Evolutionary conservation across 768 basidiomycete species (phyloP), one percentile per base, ranked within the genome.

Genomic region (Pleurotus tuber-regium): DNA sequence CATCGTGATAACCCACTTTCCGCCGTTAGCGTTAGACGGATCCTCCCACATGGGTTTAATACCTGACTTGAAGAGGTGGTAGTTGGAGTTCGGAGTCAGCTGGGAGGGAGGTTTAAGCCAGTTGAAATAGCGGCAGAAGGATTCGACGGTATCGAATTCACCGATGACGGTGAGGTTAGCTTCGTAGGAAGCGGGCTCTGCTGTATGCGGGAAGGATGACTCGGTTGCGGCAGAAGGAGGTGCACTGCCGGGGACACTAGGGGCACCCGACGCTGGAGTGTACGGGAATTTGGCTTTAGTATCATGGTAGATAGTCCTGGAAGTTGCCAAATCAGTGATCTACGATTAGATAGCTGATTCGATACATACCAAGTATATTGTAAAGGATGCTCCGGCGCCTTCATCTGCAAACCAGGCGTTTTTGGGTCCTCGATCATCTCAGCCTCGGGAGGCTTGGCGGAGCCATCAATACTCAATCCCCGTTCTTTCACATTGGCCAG

Each of bases 1-100:
- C 86, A 96, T 92, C 61, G 92, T 92, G 52, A 98, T 68, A 16
- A 94, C 92, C 94, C 94, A 97, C 71, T 94, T 95, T 29, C 94
- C 94, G 16, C 94, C 94, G 48, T 86, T 80, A 21, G 89, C 88
- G 62, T 97, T 97, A 49, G 92, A 89, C 25, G 82, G 81, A 65
- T 96, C 94, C 71, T 96, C 94, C 93, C 93, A 97, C 94, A 97
- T 96, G 11, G 92, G 92, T 63, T 92, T 92, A 74, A 94, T 94
- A 14, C 90, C 90, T 18, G 83, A 77, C 71, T 96, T 96, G 82
- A 98, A 97, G 50, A 98, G 78, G 64, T 98, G 94, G 61, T 96
- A 94, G 70, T 97, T 98, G 40, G 88, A 87, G 70, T 92, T 92
- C 61, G 84, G 84, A 60, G 93, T 89, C 28, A 96, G 81, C 61